These are phyloP conservation scores for Saturnispora galanensis DNA, from an alignment of 805 yeast genomes.

Conservation along the genomic window DNA sequence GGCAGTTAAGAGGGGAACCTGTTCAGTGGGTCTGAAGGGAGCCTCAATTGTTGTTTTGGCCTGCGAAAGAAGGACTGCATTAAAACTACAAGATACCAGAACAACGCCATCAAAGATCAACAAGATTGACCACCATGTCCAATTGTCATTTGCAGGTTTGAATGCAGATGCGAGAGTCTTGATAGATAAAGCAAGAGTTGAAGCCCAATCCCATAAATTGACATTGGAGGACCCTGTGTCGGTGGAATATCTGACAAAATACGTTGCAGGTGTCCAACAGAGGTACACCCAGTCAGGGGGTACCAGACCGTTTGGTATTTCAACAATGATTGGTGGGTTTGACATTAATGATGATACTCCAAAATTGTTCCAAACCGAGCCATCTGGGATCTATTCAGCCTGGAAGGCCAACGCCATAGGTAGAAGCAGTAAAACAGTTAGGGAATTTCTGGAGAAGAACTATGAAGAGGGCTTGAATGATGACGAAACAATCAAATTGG, in stretches of 20 bases:
- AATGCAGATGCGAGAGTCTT: conserved; percentile 97
- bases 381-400: conserved; percentile 92
- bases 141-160: conserved; percentile 91
- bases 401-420: conserved; percentile 99
- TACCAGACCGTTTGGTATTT: conserved; percentile 94
- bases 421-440: conserved; percentile 86
- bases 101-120: conserved; percentile 93
- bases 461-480: conserved; percentile 42
- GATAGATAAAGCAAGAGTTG: conserved; percentile 91
- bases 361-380: conserved; percentile 87
- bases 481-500: conserved; percentile 64
- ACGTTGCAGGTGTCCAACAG: conserved; percentile 97
- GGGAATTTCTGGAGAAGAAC: conserved; percentile 89
- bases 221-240: conserved; percentile 93
- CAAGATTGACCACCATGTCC: conserved; percentile 80
- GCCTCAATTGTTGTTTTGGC: conserved; percentile 82
- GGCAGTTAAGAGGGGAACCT: conserved; percentile 96
- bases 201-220: conserved; percentile 89
- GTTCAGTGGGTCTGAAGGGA: conserved; percentile 96
- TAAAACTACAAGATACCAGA: conserved; percentile 92
- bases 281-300: conserved; percentile 97
- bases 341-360: conserved; percentile 79
- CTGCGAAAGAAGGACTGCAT: conserved; percentile 91
- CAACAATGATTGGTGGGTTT: conserved; percentile 92
- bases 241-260: conserved; percentile 83